Base-by-base conservation (phyloP, 331 rosid genomes). In the Acacia pycnantha region DNA sequence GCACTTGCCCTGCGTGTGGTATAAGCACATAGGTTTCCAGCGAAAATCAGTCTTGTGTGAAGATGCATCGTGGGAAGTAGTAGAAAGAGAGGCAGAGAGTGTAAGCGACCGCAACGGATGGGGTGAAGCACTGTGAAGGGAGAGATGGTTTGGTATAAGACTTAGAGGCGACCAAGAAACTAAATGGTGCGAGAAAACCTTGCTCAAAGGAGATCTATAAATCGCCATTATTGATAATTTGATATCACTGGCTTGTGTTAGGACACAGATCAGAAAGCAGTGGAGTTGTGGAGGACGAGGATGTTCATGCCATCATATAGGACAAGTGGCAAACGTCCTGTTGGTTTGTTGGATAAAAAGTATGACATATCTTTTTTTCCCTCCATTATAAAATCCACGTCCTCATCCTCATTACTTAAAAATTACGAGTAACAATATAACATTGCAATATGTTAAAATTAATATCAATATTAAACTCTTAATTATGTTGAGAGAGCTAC, bases 1-100 rank as follows among this genome's bases (percentile, higher is more conserved):
- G 89, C 98, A 94, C 71, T 87, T 92, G 62, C 88, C 93, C 85
- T 94, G 98, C 6, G 97, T 91, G 89, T 88, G 93, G 83, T 90
- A 94, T 84, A 94, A 77, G 85, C 98, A 94, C 87, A 88, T 88
- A 75, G 91, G 98, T 82, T 85, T 92, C 92, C 93, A 85, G 70
- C 90, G 92, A 54, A 22, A 48, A 12, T 77, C 87, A 62, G 83
- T n/a, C 54, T 26, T 76, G 53, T 8, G 70, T 8, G 85, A 73
- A 54, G 85, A n/a, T 31, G 81, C 78, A 74, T 83, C 76, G 18
- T 62, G 85, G 79, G 85, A 59, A 59, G 89, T 78, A 70, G 90
- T 78, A 22, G 92, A 88, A 70, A 87, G 80, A 21, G 93, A 86
- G 43, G 92, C 87, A 19, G 77, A 77, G 86, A 84, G 40, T 13